Conservation (phyloP, 176 grass and related monocot species). For the Musa acuminata region DNA sequence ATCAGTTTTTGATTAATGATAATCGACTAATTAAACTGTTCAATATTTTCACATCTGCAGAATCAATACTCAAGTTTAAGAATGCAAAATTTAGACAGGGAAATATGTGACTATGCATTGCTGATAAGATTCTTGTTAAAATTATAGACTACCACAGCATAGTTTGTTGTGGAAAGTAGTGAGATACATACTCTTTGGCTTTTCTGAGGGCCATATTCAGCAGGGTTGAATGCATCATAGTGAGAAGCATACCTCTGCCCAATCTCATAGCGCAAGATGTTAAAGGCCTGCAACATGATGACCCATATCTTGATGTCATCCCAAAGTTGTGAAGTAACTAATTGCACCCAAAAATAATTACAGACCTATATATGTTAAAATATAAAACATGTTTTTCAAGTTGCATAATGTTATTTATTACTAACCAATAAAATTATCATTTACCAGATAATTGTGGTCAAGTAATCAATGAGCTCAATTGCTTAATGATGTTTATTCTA, state of each 20-base stretch:
- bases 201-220: slow-evolving; percentile 88
- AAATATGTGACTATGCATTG: not conserved
- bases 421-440: too few species aligned
- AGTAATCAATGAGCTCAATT: not conserved
- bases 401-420: too few species aligned
- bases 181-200: slow-evolving; percentile 60
- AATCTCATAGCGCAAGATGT: slow-evolving; percentile 82
- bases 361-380: too few species aligned
- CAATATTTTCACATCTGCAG: too few species aligned
- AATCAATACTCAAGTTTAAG: not conserved
- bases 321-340: slow-evolving; percentile 1
- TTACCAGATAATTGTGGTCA: too few species aligned
- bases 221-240: slow-evolving; percentile 89
- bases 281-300: slow-evolving; percentile 57
- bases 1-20: too few species aligned
- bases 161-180: not conserved
- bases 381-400: too few species aligned
- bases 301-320: not conserved
- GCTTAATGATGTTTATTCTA: too few species aligned
- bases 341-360: not conserved
- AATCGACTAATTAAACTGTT: too few species aligned
- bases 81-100: not conserved
- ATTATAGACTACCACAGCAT: not conserved
- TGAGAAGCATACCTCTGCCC: slow-evolving; percentile 91
- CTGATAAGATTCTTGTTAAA: not conserved